phyloP scores from a whole-genome alignment of 257 asterid genomes.

The Capsicum rhomboideum region DNA sequence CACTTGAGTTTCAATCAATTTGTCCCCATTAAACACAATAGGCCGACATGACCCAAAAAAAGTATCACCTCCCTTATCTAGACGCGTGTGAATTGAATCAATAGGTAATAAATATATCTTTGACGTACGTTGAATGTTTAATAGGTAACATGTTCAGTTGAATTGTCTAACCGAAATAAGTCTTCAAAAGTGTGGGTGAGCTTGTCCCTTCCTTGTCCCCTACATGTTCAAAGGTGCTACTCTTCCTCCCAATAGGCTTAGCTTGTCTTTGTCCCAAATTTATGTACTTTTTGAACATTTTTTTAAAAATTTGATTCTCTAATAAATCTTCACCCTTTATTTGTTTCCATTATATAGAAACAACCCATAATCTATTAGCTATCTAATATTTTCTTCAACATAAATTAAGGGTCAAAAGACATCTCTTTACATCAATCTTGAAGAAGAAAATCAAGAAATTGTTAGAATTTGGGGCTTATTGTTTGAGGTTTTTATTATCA shows the following conservation, averaged over 20 bases:
- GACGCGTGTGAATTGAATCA: neutral
- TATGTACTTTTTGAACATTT: neutral
- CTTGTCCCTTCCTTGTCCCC: constrained; percentile 7
- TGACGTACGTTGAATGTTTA: neutral
- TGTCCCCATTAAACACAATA: no score
- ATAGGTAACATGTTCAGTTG: neutral
- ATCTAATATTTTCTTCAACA: neutral
- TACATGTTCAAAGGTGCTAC: neutral
- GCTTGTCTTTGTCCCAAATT: constrained; percentile 1
- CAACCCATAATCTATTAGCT: neutral
- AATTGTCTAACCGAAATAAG: neutral
- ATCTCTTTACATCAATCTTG: neutral
- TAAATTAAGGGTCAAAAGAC: neutral
- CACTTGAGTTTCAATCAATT: no score
- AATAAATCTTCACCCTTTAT: neutral
- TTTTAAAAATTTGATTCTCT: neutral
- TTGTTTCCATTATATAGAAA: neutral
- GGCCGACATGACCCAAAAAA: neutral
- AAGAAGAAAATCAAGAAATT: constrained; percentile 17
- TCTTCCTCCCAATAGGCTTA: neutral
- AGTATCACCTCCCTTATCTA: no score
- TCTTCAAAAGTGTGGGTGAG: neutral
- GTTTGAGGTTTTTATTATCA: neutral
- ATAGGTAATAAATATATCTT: neutral
- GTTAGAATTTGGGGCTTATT: neutral